These are phyloP conservation scores for Irpex lacteus DNA, from an alignment of 1,284 basidiomycete species.

Conservation along the genomic window DNA sequence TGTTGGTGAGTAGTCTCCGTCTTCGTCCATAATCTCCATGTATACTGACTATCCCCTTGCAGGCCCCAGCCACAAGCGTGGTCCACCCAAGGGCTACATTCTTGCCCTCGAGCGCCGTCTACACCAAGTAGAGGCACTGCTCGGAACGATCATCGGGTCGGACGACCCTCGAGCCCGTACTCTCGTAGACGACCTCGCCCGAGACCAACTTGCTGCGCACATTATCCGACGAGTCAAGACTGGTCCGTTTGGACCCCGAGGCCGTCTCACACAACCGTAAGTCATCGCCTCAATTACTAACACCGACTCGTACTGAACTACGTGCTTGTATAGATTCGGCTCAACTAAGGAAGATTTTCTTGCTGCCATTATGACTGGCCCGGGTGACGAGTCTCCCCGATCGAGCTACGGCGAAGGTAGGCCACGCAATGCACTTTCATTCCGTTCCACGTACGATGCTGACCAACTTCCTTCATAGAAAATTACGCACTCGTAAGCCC, in stretches of 20 bases:
- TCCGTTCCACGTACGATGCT: not conserved
- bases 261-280: conserved; percentile 24
- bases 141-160: conserved; percentile 29
- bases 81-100: conserved; percentile 32
- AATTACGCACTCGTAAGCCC: conserved; percentile 23
- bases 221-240: conserved; percentile 30
- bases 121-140: conserved; percentile 30
- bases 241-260: conserved; percentile 27
- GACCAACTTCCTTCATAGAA: conserved; percentile 10
- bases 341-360: conserved; percentile 29
- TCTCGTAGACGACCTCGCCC: conserved; percentile 26
- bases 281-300: conserved; percentile 4
- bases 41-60: conserved; percentile 7
- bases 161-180: conserved; percentile 27
- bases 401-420: conserved; percentile 11
- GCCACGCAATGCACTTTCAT: not conserved
- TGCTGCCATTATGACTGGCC: conserved; percentile 23
- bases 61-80: conserved; percentile 29
- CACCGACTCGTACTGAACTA: not conserved
- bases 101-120: conserved; percentile 29
- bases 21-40: not conserved
- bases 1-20: conserved; percentile 13
- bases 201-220: conserved; percentile 26
- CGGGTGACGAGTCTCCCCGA: conserved; percentile 18
- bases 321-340: conserved; percentile 19